Percentiles rank a stretch among this genome's conserved stretches.
Evolutionary conservation across 768 basidiomycete genomes (phyloP).

Genomic region (Russula olivacea): DNA sequence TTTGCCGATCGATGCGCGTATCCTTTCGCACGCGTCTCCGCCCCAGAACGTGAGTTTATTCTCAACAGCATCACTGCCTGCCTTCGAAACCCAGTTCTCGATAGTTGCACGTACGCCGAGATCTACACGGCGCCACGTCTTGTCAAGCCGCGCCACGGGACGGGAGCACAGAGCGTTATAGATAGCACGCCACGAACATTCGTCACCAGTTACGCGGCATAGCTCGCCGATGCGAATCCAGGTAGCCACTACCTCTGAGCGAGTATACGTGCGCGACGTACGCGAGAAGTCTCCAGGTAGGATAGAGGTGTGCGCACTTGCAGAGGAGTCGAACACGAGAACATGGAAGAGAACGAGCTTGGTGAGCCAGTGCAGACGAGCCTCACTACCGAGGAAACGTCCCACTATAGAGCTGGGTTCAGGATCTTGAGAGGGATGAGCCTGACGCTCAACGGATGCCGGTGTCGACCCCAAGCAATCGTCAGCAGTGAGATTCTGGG

Average conservation of each 20-base stretch:
- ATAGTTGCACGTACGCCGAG: constrained; percentile 48
- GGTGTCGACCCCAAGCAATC: constrained; percentile 27
- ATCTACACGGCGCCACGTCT: constrained; percentile 76
- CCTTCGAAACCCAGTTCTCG: constrained; percentile 56
- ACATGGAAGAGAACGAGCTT: constrained; percentile 65
- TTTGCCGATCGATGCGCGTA: constrained; percentile 32
- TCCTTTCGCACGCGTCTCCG: constrained; percentile 32
- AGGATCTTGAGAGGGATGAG: neutral
- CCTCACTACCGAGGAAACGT: constrained; percentile 61
- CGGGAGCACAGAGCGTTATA: constrained; percentile 62
- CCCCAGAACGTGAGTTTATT: constrained; percentile 59
- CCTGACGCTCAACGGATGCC: constrained; percentile 12
- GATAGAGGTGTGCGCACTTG: constrained; percentile 30
- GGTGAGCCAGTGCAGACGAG: constrained; percentile 77
- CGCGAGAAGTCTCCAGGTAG: constrained; percentile 29
- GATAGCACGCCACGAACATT: constrained; percentile 75
- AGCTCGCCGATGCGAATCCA: constrained; percentile 74
- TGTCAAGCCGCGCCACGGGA: constrained; percentile 69
- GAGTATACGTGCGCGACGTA: constrained; percentile 58
- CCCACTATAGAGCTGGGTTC: constrained; percentile 10
- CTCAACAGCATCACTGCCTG: constrained; percentile 39
- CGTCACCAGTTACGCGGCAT: constrained; percentile 66
- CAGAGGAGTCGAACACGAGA: constrained; percentile 52
- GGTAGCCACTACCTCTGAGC: constrained; percentile 63
- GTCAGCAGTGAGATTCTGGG: constrained; percentile 47